phyloP scores from a whole-genome alignment of 306 rosid genomes.

The Bauhinia variegata region DNA sequence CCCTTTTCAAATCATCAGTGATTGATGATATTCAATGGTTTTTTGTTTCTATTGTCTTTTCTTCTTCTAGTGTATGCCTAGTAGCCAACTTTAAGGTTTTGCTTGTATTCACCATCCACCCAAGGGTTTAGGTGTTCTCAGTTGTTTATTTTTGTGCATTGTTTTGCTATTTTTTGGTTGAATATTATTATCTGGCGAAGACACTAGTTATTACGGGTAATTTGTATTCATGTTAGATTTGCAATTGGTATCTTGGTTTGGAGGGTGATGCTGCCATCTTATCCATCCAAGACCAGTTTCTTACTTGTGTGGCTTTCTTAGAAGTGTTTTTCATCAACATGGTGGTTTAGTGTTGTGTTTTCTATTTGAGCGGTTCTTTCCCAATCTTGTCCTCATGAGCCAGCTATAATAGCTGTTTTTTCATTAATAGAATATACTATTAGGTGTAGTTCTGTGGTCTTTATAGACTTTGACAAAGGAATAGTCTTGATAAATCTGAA shows the following conservation, averaged over 20 bases:
- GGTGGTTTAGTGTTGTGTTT: neutral
- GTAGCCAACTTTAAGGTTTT: neutral
- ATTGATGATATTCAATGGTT: neutral
- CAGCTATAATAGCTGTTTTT: too few species aligned
- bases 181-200: neutral
- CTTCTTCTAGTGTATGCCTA: neutral
- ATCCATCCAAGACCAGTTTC: neutral
- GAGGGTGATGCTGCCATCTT: neutral
- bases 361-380: neutral
- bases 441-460: neutral
- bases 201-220: neutral
- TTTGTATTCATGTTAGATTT: neutral
- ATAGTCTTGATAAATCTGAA: too few species aligned
- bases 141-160: neutral
- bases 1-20: neutral
- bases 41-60: slow-evolving; percentile 1
- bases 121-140: neutral
- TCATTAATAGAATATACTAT: too few species aligned
- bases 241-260: neutral
- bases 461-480: neutral
- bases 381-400: neutral
- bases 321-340: neutral
- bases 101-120: neutral
- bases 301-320: neutral
- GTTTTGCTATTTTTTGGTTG: neutral